Base-by-base conservation (phyloP, 108 stramenopile genomes). In the Craspedostauros australis region DNA sequence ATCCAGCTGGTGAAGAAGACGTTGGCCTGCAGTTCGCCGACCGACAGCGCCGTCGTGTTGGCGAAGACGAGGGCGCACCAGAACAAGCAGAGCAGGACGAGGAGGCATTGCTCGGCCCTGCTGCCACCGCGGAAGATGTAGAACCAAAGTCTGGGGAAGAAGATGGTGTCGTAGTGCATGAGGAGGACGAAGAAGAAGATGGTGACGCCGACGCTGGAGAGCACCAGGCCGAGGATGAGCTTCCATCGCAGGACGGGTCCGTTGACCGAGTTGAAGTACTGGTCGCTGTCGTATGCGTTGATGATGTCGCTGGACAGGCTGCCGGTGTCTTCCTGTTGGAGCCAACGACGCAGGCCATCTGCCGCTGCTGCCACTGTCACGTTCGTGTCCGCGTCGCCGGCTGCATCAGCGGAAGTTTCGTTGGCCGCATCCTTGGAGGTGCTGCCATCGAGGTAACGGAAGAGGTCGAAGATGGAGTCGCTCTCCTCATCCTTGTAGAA, bases 1-100 rank as follows among this genome's bases (percentile, higher is more conserved):
- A 81, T 79, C 86, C 86, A 88, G 15, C 67, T 64, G 4, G 82
- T 81, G 49, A 88, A 79, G 43, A 62, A 88, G 11, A 82, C 72
- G 66, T 88, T 88, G 15, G 75, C 64, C 53, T 86, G 79, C 2
- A 66, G 48, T 50, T 78, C 74, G 19, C 80, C 82, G 3, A 83
- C 74, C 19, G 70, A 70, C 30, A 84, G 65, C 50, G 59, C 42
- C 0, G 68, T 58, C 14, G 86, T 84, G 28, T 51, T 70, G 16
- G 71, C 50, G 38, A 81, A 68, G 11, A 81, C 8, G 5, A 46
- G 57, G 8, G 30, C 55, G 20, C 39, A 42, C 69, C 70, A 75
- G 41, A 65, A 64, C 12, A 75, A 7, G 0, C 60, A 16, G 40
- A 73, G 22, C 23, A 54, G 38, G 19, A 72, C 22, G 1, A 75